Percentiles rank a stretch among this genome's conserved stretches.
Evolutionary conservation across 164 flowering plant genomes (phyloP).

Genomic region (Macadamia integrifolia): DNA sequence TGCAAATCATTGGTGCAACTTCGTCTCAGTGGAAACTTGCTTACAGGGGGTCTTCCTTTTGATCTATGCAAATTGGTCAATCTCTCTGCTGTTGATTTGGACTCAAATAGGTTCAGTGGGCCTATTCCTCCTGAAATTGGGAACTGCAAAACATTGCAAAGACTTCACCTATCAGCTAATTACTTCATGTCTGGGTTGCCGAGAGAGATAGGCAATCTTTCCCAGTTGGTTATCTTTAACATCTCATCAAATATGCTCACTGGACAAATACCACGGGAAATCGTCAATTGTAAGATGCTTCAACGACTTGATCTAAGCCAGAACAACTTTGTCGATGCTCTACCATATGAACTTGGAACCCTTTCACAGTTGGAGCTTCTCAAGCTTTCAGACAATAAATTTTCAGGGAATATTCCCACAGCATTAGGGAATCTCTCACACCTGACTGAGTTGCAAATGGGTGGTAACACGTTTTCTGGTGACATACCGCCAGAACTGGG

Average conservation of each 20-base stretch:
- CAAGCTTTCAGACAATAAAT: slow-evolving; percentile 64
- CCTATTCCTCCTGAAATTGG: slow-evolving; percentile 60
- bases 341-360: slow-evolving; percentile 69
- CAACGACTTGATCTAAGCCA: slow-evolving; percentile 87
- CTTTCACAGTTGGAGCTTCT: slow-evolving; percentile 78
- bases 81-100: slow-evolving; percentile 55
- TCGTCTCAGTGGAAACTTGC: slow-evolving; percentile 42
- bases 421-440: slow-evolving; percentile 68
- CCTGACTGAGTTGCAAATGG: slow-evolving; percentile 84
- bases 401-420: slow-evolving; percentile 69
- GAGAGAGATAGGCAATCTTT: slow-evolving; percentile 63
- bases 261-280: slow-evolving; percentile 60
- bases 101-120: slow-evolving; percentile 57
- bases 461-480: slow-evolving; percentile 74
- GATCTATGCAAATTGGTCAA: slow-evolving; percentile 53
- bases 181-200: slow-evolving; percentile 64
- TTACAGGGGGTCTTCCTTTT: slow-evolving; percentile 60
- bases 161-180: slow-evolving; percentile 74
- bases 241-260: slow-evolving; percentile 72
- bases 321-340: slow-evolving; percentile 46
- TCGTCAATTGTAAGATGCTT: slow-evolving; percentile 70
- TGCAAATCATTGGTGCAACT: slow-evolving; percentile 53
- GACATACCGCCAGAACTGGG: slow-evolving; percentile 72
- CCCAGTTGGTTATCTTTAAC: slow-evolving; percentile 68
- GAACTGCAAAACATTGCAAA: slow-evolving; percentile 57